A percentile compares a stretch with the other conserved stretches of the same genome.
These are phyloP conservation scores for Candida sphagnicola DNA, from an alignment of 805 yeast genomes.

Conservation along the genomic window DNA sequence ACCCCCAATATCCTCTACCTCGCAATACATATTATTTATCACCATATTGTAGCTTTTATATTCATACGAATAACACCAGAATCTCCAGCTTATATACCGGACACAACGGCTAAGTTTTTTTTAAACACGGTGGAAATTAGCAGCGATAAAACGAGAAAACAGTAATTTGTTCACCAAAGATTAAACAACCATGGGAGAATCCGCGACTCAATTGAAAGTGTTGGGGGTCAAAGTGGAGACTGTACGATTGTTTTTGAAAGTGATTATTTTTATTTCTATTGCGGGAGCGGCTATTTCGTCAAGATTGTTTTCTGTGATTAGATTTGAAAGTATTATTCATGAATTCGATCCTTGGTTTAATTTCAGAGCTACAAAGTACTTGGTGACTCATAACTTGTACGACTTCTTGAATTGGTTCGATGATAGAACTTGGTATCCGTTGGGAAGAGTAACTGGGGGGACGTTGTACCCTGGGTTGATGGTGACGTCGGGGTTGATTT, in stretches of 20 bases:
- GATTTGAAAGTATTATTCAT: constrained; percentile 95
- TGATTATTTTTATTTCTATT: constrained; percentile 66
- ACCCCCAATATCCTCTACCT: too few species aligned
- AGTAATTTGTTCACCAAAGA: too few species aligned
- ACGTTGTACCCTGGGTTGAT: constrained; percentile 96
- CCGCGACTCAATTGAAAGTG: constrained; percentile 20
- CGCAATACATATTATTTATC: not conserved
- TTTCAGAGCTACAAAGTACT: constrained; percentile 90
- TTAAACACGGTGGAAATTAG: not conserved
- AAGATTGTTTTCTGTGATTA: constrained; percentile 90
- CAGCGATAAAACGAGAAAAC: too few species aligned
- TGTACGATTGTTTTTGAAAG: constrained; percentile 48
- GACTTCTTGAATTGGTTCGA: constrained; percentile 98
- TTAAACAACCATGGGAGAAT: constrained; percentile 8
- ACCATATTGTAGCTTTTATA: not conserved
- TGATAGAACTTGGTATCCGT: constrained; percentile 98
- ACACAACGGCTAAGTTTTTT: not conserved
- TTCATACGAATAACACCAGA: too few species aligned
- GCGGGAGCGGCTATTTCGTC: constrained; percentile 92
- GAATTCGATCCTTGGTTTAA: constrained; percentile 98
- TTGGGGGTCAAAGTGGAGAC: constrained; percentile 32
- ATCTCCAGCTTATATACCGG: not conserved
- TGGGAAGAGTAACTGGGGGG: constrained; percentile 99
- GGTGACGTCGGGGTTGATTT: constrained; percentile 94
- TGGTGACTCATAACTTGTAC: constrained; percentile 78